Evolutionary conservation across 2,329 filamentous ascomycete genomes (phyloP).

Genomic region (Madurella mycetomatis): DNA sequence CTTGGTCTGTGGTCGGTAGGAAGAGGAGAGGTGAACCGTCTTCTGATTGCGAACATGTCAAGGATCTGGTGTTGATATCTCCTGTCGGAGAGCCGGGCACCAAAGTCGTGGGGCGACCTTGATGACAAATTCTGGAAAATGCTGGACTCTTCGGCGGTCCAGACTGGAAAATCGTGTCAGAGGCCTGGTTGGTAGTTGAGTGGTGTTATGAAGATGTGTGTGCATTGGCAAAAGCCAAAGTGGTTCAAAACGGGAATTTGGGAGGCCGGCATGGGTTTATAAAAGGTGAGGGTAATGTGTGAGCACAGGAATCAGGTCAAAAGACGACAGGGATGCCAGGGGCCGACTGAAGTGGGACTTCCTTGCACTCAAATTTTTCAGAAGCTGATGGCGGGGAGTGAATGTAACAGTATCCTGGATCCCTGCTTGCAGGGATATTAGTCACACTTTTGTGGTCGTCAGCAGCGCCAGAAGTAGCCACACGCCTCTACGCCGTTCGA

Average conservation of each 20-base stretch:
- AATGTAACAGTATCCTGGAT: not conserved
- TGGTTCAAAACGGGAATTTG: conserved; percentile 20
- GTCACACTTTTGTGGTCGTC: conserved; percentile 11
- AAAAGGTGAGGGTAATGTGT: conserved; percentile 15
- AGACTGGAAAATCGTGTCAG: conserved; percentile 26
- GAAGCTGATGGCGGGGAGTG: conserved; percentile 18
- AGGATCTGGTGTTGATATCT: conserved; percentile 39
- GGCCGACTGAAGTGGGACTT: too few relatives aligned
- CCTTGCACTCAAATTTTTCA: conserved; percentile 14
- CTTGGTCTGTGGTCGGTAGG: conserved; percentile 59
- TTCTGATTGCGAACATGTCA: conserved; percentile 56
- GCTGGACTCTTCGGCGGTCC: conserved; percentile 37
- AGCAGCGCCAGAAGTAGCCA: conserved; percentile 15
- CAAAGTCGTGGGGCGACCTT: conserved; percentile 37
- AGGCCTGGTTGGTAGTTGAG: conserved; percentile 9
- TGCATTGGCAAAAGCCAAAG: conserved; percentile 27
- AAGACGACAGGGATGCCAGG: conserved; percentile 1
- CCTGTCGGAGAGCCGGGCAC: conserved; percentile 35
- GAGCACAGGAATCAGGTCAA: conserved; percentile 12
- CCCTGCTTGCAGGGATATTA: conserved; percentile 12
- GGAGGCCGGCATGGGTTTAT: conserved; percentile 24
- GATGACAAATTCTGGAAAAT: conserved; percentile 34
- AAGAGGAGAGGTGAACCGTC: conserved; percentile 50
- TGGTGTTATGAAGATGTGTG: conserved; percentile 9
- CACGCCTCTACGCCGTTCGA: conserved; percentile 14